Base-by-base conservation (phyloP, 352 stramenopile species). In the Phytopythium helicoides region DNA sequence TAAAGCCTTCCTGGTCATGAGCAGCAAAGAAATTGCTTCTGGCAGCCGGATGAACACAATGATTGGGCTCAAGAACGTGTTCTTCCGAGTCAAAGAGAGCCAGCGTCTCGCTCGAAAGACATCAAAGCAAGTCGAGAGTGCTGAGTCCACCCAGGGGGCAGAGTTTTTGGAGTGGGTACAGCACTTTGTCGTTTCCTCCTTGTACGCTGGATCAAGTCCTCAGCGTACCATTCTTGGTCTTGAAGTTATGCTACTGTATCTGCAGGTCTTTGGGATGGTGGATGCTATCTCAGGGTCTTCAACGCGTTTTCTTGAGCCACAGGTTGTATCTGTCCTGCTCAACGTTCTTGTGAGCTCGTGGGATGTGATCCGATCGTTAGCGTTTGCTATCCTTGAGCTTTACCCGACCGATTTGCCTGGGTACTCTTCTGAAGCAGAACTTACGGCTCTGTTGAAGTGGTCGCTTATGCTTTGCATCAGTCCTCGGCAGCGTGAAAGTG, bases 291-390 rank as follows among this genome's bases (percentile, higher is more conserved):
- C 28, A 33, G 22, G 21, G n/a, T 52, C 54, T 5, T n/a, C 28
- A 3, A 62, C 62, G 28, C 38, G 84, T 6, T 60, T 91, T 47
- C 47, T 77, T 56, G 83, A 73, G 5, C 52, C 71, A 12, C 79
- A 89, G 54, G 82, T 86, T 62, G 68, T 89, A 31, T 87, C 78
- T 14, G 74, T 58, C 19, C 65, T 94, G 21, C 56, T 94, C 16
- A 88, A 92, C 58, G 80, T 87, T 62, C 75, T 94, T 21, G 81
- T 87, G 36, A 87, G 79, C 22, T 79, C 81, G 11, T 94, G 83
- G 83, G 83, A 94, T 46, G 77, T 79, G 6, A 77, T 94, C 50
- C 81, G 83, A 4, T 76, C 75, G 38, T 56, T 94, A 25, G 64
- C 79, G 19, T 87, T 78, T 54, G 73, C 67, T 11, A 81, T 89